Evolutionary conservation across 2,329 filamentous ascomycete species (phyloP), one percentile per base, ranked within the genome.

Genomic region (Fusarium sublunatum): DNA sequence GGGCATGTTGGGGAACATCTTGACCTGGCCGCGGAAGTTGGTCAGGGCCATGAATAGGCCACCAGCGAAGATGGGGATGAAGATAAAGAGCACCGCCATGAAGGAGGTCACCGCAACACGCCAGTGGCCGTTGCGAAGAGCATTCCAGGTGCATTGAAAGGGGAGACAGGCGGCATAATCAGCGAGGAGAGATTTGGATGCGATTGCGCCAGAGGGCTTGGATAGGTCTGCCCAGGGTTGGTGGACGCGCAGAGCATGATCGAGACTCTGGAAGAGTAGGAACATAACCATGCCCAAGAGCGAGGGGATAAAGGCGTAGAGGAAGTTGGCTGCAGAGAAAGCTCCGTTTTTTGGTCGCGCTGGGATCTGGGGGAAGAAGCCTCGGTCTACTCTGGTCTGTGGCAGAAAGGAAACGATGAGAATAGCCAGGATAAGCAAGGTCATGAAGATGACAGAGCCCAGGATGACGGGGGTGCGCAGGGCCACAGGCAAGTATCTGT

Each of bases 301-400:
- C 3, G 88, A 86, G 1, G 91, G 91, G 22, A 93, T 53, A 75
- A 93, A 92, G 59, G 86, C 87, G 79, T 93, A 97, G 46, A 97
- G 78, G 77, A 97, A 97, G 76, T 97, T 92, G 45, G 92, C 91
- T 1, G 91, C 82, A 2, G 92, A 96, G 76, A 96, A 97, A 15
- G 90, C 91, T 25, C 80, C 80, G 0, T 77, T 70, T 4, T 83
- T 79, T 1, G 91, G 86, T 3, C 81, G 79, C 0, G 89, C 87
- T 9, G 82, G 78, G 1, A 97, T 79, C 7, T 83, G 79, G 3
- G 93, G 92, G 7, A 83, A 75, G 74, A 96, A 97, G 8, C 93
- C 93, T 7, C 81, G 74, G 34, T 84, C 78, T 28, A 96, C 82
- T 10, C 85, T 83, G 8, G 85, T 88, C 6, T 83, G 80, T 35